phyloP scores from a whole-genome alignment of 2,329 filamentous ascomycete species.

The Colletotrichum chlorophyti region DNA sequence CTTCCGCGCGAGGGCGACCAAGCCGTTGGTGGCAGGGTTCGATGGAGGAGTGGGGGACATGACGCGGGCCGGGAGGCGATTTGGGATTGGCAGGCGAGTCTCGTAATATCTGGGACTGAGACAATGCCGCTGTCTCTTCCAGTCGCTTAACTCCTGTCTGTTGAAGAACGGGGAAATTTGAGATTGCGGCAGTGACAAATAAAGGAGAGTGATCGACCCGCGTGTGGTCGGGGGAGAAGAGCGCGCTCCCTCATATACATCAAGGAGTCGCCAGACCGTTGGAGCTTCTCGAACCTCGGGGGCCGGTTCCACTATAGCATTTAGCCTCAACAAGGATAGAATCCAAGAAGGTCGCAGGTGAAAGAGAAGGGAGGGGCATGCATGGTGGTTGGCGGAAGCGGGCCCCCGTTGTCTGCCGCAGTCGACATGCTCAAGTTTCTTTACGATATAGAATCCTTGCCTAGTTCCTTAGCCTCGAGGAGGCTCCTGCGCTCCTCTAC shows the following conservation, averaged over 20 bases:
- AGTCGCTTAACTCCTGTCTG: slow-evolving; percentile 10
- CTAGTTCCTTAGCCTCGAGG: too few relatives aligned
- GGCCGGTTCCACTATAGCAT: too few relatives aligned
- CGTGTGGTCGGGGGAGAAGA: not conserved
- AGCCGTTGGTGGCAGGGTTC: slow-evolving; percentile 27
- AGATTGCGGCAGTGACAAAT: not conserved
- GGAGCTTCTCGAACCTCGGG: too few relatives aligned
- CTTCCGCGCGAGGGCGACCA: slow-evolving; percentile 31
- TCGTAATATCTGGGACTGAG: too few relatives aligned
- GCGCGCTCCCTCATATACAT: slow-evolving; percentile 6
- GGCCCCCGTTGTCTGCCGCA: too few relatives aligned
- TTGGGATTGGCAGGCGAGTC: too few relatives aligned
- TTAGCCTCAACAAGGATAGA: too few relatives aligned
- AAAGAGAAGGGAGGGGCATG: not conserved
- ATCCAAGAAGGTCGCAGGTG: too few relatives aligned
- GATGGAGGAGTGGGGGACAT: slow-evolving; percentile 10
- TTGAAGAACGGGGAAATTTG: slow-evolving; percentile 11
- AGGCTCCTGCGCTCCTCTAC: too few relatives aligned
- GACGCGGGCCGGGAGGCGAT: not conserved
- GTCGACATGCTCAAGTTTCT: too few relatives aligned
- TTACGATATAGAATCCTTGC: too few relatives aligned
- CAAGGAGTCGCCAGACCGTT: not conserved
- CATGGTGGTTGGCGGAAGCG: too few relatives aligned
- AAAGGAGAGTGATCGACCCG: not conserved
- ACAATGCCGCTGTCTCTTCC: not conserved